Conservation (phyloP, 768 basidiomycete species). For the Collybia sp. region DNA sequence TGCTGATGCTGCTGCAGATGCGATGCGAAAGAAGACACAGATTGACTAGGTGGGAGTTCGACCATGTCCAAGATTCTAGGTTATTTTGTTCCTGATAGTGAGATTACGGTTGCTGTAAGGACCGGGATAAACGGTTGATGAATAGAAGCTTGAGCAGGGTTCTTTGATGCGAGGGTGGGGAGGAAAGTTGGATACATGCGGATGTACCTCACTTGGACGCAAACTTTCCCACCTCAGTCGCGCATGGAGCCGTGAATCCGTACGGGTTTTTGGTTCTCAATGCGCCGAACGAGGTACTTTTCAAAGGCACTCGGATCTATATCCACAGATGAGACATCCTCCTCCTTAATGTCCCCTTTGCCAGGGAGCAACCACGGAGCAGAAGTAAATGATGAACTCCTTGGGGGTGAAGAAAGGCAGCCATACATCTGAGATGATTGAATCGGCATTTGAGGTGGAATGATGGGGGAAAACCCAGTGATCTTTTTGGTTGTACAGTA, state of each 20-base stretch:
- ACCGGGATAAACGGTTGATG: not conserved
- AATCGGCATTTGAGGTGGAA: constrained; percentile 16
- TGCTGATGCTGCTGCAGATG: constrained; percentile 15
- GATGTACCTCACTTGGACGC: not conserved
- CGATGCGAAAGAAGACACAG: constrained; percentile 4
- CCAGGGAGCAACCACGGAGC: constrained; percentile 33
- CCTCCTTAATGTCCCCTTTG: constrained; percentile 21
- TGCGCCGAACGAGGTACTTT: constrained; percentile 34
- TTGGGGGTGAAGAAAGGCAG: constrained; percentile 27
- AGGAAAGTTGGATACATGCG: not conserved
- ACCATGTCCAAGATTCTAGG: not conserved
- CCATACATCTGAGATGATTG: constrained; percentile 14
- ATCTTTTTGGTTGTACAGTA: constrained; percentile 24
- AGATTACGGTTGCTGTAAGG: not conserved
- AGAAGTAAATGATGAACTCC: constrained; percentile 28
- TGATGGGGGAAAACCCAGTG: constrained; percentile 29
- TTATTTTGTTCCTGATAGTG: not conserved
- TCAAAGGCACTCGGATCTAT: constrained; percentile 26
- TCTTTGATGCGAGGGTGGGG: not conserved
- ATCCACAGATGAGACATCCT: constrained; percentile 27
- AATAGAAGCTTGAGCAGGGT: not conserved
- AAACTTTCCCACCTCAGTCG: constrained; percentile 10
- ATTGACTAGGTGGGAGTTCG: constrained; percentile 5
- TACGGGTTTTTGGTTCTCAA: constrained; percentile 30
- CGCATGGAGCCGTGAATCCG: constrained; percentile 20